Evolutionary conservation across 2,329 filamentous ascomycete genomes (phyloP), one percentile per base, ranked within the genome.

Genomic region (Cyanodermella asteris): DNA sequence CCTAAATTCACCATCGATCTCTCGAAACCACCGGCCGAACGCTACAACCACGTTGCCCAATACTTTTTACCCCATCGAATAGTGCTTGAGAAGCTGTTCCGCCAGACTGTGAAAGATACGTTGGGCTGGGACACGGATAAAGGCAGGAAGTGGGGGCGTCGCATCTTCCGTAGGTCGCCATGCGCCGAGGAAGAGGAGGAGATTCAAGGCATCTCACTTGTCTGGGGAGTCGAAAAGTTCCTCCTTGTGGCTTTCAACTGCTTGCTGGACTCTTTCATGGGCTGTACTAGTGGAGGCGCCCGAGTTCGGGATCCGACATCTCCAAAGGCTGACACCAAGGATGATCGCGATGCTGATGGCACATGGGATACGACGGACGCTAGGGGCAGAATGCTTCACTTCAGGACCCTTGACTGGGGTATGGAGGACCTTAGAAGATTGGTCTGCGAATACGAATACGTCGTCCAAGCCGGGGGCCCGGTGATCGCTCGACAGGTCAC

Each of bases 191-290:
- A 73, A 39, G 68, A 58, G 0, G 51, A 58, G 22, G 69, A 74
- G 39, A 42, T 75, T n/a, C 45, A 41, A 4, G 68, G 68, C 0
- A 66, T 74, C 18, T 52, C 56, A 14, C 40, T 46, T 14, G 50
- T 43, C 3, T 55, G 54, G 0, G 56, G 52, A 0, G 47, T 73
- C 4, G 50, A 60, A 1, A 48, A 72, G 40, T 64, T 68, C 34
- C 43, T 72, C 1, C 48, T 74, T 0, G 56, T 74, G 3, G 57
- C 58, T 3, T 56, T 71, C 35, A 74, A 74, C 34, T 61, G 64
- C 2, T 43, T 72, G 2, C 49, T 74, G 2, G 70, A 75, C 36
- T 45, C 63, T 5, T 47, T 74, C 18, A 58, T 74, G 44, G 69
- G 68, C 3, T 74, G 70, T 38, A 72, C 68, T 1, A 70, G 63